Base-by-base conservation (phyloP, 805 yeast genomes). In the Schwanniomyces occidentalis region DNA sequence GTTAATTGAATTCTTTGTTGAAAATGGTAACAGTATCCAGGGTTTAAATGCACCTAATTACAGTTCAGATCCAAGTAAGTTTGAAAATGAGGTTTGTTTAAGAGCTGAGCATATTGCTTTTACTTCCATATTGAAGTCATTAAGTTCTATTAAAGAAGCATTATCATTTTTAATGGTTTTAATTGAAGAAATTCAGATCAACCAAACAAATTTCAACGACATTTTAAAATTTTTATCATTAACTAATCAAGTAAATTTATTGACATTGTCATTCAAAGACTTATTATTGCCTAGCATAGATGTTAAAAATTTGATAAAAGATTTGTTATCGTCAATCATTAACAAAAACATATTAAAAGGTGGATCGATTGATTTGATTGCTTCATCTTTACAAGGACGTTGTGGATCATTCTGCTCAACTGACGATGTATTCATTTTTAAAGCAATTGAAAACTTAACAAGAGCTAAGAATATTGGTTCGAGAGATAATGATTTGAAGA, bases 371-470 rank as follows among this genome's bases (percentile, higher is more conserved):
- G 98, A 91, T 54, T 71, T 83, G 38, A 86, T 91, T 33, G 95
- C 97, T 1, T 80, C 82, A 22, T 80, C 90, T 1, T 66, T 93
- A 33, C 96, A 93, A 60, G 95, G 87, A 35, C 81, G 91, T 40
- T 93, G 99, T 68, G 95, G 95, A 1, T 80, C 95, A 0, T 93
- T 89, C 61, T 93, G 98, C 53, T 87, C 97, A 0, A 79, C 95
- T 10, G 87, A 85, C 46, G 99, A 93, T 60, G 96, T 93, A 17
- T 73, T 89, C 40, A 86, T 93, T 9, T 93, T 90, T 70, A 85
- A 91, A 59, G 98, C 97, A 0, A 80, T 89, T 48, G 99, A 93
- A 57, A 89, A 85, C 56, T 69, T 93, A 49, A 85, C 91, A 38
- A 80, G 83, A 49, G 97, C 98, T 1, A 85, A 82, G 50, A 85